A percentile compares a stretch with the other conserved stretches of the same genome.
These are phyloP conservation scores for Hansenula sp. DNA, from an alignment of 1,139 yeast species.

Conservation along the genomic window DNA sequence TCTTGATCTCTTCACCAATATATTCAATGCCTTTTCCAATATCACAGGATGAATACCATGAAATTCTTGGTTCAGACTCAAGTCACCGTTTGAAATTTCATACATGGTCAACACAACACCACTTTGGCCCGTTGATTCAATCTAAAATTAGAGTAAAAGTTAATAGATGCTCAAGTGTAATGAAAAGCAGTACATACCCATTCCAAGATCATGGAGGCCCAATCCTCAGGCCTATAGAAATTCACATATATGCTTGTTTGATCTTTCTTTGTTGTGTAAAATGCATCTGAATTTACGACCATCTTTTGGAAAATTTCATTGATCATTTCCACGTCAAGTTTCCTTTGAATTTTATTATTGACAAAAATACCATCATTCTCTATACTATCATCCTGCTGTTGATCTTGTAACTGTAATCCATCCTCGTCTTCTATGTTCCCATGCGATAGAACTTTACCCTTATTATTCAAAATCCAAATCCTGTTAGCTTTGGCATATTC, in stretches of 20 bases:
- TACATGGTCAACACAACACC: slow-evolving; percentile 79
- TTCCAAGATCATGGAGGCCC: slow-evolving; percentile 61
- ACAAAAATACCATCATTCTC: slow-evolving; percentile 19
- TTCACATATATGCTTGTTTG: slow-evolving; percentile 47
- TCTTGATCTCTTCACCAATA: slow-evolving; percentile 61
- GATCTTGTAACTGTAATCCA: slow-evolving; percentile 25
- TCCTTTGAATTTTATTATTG: slow-evolving; percentile 28
- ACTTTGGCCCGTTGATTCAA: slow-evolving; percentile 72
- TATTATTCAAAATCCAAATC: slow-evolving; percentile 44
- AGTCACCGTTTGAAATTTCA: slow-evolving; percentile 69
- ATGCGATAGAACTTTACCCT: slow-evolving; percentile 38
- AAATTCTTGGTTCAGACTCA: slow-evolving; percentile 53
- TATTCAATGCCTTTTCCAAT: slow-evolving; percentile 51
- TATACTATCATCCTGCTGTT: slow-evolving; percentile 11
- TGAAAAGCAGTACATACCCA: slow-evolving; percentile 33
- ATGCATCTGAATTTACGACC: slow-evolving; percentile 41
- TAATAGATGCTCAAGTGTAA: background rate
- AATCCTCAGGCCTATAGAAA: slow-evolving; percentile 72
- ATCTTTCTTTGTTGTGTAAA: slow-evolving; percentile 15
- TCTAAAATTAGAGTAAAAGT: background rate
- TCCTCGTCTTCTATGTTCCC: slow-evolving; percentile 25
- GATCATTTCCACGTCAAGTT: slow-evolving; percentile 52
- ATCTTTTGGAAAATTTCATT: slow-evolving; percentile 55
- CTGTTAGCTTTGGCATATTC: slow-evolving; percentile 56
- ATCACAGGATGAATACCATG: slow-evolving; percentile 58